These are phyloP conservation scores for Gossypium anomalum DNA, from an alignment of 345 rosid genomes.

Conservation along the genomic window DNA sequence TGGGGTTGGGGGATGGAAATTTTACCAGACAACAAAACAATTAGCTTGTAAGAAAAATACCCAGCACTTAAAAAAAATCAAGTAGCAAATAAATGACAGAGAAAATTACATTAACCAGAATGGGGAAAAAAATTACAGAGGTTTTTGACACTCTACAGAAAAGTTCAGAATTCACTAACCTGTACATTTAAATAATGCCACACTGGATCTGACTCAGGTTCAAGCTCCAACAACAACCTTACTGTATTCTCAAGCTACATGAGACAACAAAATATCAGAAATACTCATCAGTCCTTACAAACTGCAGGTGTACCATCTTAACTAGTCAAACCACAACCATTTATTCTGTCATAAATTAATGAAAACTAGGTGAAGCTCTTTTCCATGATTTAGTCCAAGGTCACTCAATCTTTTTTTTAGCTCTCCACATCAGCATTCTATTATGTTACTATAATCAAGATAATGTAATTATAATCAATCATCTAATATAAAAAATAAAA, in stretches of 20 bases:
- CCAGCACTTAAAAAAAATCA: not conserved
- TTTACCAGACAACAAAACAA: conserved; percentile 10
- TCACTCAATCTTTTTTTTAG: not conserved
- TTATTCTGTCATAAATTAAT: not conserved
- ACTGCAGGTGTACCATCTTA: not conserved
- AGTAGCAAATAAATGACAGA: not conserved
- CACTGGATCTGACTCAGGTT: conserved; percentile 94
- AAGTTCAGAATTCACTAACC: conserved; percentile 44
- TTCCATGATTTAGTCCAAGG: not conserved
- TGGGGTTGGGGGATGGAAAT: not conserved
- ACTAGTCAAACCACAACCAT: not conserved
- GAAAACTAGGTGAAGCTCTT: conserved; percentile 6
- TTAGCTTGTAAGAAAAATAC: not conserved
- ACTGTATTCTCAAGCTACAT: conserved; percentile 92
- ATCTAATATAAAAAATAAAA: not conserved
- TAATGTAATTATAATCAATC: not conserved
- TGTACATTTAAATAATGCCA: conserved; percentile 95
- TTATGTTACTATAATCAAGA: not conserved
- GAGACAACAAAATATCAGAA: conserved; percentile 12
- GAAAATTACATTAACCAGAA: not conserved
- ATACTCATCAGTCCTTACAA: not conserved
- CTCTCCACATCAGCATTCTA: not conserved
- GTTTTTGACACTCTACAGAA: not conserved
- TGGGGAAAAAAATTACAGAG: not conserved
- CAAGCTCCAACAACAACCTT: conserved; percentile 93